A percentile compares a stretch with the other conserved stretches of the same genome.
These are phyloP conservation scores for Scenedesmus sp. DNA, from an alignment of 163 green algal genomes.

Conservation along the genomic window DNA sequence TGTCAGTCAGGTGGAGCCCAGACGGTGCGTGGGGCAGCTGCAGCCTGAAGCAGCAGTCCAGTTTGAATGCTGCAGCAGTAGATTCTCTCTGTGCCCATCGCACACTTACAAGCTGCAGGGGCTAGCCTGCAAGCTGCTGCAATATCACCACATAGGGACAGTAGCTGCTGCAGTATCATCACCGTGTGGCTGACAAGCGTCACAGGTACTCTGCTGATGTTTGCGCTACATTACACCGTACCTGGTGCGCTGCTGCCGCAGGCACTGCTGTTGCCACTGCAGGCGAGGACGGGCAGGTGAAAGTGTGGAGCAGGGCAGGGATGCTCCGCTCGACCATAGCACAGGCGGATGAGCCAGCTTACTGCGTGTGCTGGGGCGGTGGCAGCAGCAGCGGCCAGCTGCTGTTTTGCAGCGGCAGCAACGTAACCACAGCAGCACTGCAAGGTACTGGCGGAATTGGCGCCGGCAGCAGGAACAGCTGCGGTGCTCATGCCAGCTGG, in stretches of 20 bases:
- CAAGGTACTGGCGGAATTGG: background rate
- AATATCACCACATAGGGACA: background rate
- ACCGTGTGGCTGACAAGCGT: background rate
- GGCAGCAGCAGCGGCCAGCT: conserved; percentile 76
- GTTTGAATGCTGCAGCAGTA: background rate
- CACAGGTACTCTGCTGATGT: background rate
- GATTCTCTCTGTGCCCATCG: background rate
- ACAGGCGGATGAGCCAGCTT: conserved; percentile 71
- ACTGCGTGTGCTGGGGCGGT: conserved; percentile 77
- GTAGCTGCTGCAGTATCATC: too few species aligned
- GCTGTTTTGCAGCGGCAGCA: conserved; percentile 71
- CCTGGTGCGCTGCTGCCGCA: conserved; percentile 46
- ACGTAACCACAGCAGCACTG: conserved; percentile 35
- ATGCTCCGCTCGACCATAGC: conserved; percentile 86
- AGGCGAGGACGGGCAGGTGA: conserved; percentile 88
- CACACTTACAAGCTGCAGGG: too few species aligned
- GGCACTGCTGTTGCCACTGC: conserved; percentile 82
- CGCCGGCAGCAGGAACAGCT: conserved; percentile 14
- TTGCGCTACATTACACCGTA: background rate
- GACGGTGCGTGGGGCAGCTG: conserved; percentile 66
- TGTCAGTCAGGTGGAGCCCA: conserved; percentile 78
- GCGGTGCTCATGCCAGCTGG: conserved; percentile 69
- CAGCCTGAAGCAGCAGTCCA: background rate
- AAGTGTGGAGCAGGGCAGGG: conserved; percentile 83
- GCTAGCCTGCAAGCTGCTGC: background rate